Conservation (phyloP, 1,284 basidiomycete species). For the Chalciporus sp. region DNA sequence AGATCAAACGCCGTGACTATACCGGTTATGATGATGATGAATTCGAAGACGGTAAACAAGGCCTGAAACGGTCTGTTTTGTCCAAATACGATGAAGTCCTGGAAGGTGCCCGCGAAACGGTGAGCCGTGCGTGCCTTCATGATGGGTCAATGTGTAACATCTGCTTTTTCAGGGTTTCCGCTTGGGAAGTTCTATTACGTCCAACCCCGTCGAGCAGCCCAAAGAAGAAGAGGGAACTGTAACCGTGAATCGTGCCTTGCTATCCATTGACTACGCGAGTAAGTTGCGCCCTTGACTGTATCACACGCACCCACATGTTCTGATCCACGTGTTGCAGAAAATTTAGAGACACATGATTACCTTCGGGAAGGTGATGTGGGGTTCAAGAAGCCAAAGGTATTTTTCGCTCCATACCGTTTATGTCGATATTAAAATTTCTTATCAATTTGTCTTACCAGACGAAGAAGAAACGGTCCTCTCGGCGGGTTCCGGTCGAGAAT, state of each 20-base stretch:
- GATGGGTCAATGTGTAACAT: conserved; percentile 5
- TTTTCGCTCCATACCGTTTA: conserved; percentile 9
- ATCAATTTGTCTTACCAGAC: conserved; percentile 52
- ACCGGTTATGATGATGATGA: conserved; percentile 98
- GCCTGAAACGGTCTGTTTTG: conserved; percentile 82
- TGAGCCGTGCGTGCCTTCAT: conserved; percentile 38
- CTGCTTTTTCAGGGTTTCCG: conserved; percentile 68
- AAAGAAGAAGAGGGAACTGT: conserved; percentile 61
- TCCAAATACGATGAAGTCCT: conserved; percentile 94
- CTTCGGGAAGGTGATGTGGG: conserved; percentile 88
- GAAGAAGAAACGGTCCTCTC: conserved; percentile 86
- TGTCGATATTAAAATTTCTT: conserved; percentile 5
- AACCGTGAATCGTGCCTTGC: conserved; percentile 75
- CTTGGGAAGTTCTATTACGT: conserved; percentile 59
- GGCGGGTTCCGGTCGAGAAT: conserved; percentile 71
- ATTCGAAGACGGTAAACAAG: conserved; percentile 72
- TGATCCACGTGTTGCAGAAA: conserved; percentile 59
- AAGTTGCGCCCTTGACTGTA: conserved; percentile 33
- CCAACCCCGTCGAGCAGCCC: conserved; percentile 42
- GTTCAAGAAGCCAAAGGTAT: conserved; percentile 92
- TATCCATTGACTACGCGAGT: conserved; percentile 93
- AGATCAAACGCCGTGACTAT: conserved; percentile 89
- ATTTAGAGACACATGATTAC: conserved; percentile 86
- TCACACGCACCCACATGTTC: neutral
- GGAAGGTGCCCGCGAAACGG: conserved; percentile 67